phyloP scores from a whole-genome alignment of 352 stramenopile species.

The Phytophthora syringae region DNA sequence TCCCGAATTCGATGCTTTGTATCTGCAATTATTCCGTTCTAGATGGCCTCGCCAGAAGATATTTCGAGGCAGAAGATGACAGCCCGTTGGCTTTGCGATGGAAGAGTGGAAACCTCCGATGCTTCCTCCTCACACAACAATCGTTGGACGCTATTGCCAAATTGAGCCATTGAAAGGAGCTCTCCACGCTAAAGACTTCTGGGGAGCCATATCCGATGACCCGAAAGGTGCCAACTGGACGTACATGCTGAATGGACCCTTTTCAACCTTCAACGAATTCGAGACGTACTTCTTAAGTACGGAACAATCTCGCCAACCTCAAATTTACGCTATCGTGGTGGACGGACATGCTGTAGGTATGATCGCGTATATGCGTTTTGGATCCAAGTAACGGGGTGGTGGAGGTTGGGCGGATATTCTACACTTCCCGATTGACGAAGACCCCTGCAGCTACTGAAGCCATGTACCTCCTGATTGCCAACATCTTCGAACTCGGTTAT shows the following conservation, averaged over 20 bases:
- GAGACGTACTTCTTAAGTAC: conserved; percentile 10
- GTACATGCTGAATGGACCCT: conserved; percentile 29
- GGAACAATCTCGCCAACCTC: conserved; percentile 3
- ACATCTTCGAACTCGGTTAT: conserved; percentile 23
- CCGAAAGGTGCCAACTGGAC: conserved; percentile 19
- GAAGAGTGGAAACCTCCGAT: conserved; percentile 16
- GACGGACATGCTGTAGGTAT: conserved; percentile 16
- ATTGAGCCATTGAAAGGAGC: conserved; percentile 17
- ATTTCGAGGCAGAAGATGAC: not conserved
- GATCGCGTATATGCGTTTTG: conserved; percentile 25
- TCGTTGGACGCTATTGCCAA: conserved; percentile 22
- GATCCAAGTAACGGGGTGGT: conserved; percentile 21
- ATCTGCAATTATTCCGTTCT: not conserved
- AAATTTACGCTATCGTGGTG: conserved; percentile 25
- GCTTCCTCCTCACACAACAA: conserved; percentile 13
- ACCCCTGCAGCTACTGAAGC: conserved; percentile 25
- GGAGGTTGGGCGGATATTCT: conserved; percentile 12
- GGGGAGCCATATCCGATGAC: conserved; percentile 20
- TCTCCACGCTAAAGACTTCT: conserved; percentile 20
- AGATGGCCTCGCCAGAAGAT: not conserved
- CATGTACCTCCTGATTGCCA: conserved; percentile 17
- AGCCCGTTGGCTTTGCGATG: conserved; percentile 21
- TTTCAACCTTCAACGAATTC: conserved; percentile 17
- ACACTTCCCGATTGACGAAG: not conserved
- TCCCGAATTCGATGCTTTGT: not conserved